These are phyloP conservation scores for Austropuccinia psidii DNA, from an alignment of 1,284 basidiomycete genomes.

Conservation along the genomic window DNA sequence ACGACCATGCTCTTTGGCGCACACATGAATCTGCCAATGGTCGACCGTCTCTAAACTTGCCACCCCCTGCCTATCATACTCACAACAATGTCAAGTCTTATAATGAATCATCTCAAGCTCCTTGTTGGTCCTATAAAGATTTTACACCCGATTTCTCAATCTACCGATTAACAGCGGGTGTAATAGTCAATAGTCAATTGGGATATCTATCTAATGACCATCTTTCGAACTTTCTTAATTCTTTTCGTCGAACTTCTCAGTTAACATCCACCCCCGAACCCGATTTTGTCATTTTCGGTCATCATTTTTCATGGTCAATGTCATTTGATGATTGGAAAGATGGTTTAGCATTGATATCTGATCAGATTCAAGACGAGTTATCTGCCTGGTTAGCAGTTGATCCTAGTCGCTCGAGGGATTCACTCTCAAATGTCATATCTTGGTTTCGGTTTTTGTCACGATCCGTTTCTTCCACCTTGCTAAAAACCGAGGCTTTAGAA, in stretches of 20 bases:
- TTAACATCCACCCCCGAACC: background rate
- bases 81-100: background rate
- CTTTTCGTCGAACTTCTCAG: background rate
- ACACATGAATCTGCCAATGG: slow-evolving; percentile 25
- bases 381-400: slow-evolving; percentile 6
- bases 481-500: background rate
- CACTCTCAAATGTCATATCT: background rate
- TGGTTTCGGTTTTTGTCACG: slow-evolving; percentile 23
- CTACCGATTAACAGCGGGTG: background rate
- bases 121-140: slow-evolving; percentile 10
- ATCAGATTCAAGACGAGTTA: slow-evolving; percentile 27
- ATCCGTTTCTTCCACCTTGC: background rate
- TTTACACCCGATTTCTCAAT: slow-evolving; percentile 32
- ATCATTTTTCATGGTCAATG: background rate
- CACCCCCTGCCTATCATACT: slow-evolving; percentile 7
- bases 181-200: slow-evolving; percentile 9
- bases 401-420: background rate
- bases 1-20: slow-evolving; percentile 30
- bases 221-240: slow-evolving; percentile 8
- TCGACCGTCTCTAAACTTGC: slow-evolving; percentile 4
- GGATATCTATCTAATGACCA: slow-evolving; percentile 4
- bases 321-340: slow-evolving; percentile 7
- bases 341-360: background rate
- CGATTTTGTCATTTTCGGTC: slow-evolving; percentile 7
- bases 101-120: background rate